Conservation (phyloP, 805 yeast genomes). For the Metschnikowia similis region DNA sequence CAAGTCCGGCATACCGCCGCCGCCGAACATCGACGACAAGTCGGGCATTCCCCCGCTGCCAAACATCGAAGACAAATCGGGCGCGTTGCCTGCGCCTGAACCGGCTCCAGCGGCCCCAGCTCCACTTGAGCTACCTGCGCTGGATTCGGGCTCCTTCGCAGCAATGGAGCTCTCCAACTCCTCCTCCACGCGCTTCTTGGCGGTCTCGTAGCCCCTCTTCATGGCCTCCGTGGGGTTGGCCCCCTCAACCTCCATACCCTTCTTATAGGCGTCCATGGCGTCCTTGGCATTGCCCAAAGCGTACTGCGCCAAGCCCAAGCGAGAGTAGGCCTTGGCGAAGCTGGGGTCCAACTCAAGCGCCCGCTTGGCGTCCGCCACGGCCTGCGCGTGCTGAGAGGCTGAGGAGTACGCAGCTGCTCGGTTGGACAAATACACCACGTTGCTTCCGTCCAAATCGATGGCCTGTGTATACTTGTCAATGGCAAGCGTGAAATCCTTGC, state of each 20-base stretch:
- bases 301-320: constrained; percentile 89
- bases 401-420: constrained; percentile 97
- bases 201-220: constrained; percentile 91
- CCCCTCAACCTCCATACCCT: constrained; percentile 86
- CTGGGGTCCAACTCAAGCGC: constrained; percentile 76
- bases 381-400: constrained; percentile 63
- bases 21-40: constrained; percentile 33
- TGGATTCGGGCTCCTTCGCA: constrained; percentile 26
- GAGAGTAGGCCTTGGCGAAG: constrained; percentile 90
- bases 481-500: constrained; percentile 65
- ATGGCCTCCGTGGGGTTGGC: constrained; percentile 79
- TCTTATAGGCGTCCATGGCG: constrained; percentile 84
- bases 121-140: constrained; percentile 12
- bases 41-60: constrained; percentile 72
- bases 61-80: constrained; percentile 70
- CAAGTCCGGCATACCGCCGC: constrained; percentile 69
- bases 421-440: constrained; percentile 85
- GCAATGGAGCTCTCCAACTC: constrained; percentile 47
- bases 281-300: constrained; percentile 93
- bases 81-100: constrained; percentile 55
- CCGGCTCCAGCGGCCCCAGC: constrained; percentile 40
- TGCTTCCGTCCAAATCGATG: constrained; percentile 59
- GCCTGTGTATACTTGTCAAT: constrained; percentile 78
- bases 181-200: constrained; percentile 80
- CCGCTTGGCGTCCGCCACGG: constrained; percentile 75